Percentiles rank a stretch among this genome's conserved stretches.
Evolutionary conservation across 768 basidiomycete species (phyloP).

Genomic region (Boletellus ananas): DNA sequence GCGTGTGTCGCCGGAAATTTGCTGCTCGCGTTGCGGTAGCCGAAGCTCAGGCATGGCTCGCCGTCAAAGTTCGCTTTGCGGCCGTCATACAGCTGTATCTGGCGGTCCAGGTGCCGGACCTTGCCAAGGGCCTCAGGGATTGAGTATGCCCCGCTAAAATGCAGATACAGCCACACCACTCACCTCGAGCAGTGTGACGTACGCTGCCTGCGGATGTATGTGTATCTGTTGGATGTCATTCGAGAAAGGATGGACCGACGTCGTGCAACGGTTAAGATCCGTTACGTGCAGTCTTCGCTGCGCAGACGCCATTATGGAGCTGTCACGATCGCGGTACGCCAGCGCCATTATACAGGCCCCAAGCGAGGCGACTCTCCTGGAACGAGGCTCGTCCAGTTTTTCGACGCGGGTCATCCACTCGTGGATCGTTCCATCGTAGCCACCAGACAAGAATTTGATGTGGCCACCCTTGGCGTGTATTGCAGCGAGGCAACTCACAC

Average conservation of each 20-base stretch:
- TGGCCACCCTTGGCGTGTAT: conserved; percentile 27
- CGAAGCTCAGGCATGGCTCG: conserved; percentile 43
- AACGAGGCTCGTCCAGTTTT: conserved; percentile 21
- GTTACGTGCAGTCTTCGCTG: conserved; percentile 34
- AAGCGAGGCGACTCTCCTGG: conserved; percentile 30
- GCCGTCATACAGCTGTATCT: conserved; percentile 48
- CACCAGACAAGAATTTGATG: conserved; percentile 46
- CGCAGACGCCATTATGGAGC: conserved; percentile 35
- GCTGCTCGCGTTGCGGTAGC: conserved; percentile 32
- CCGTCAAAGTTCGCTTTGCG: conserved; percentile 38
- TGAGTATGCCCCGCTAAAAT: conserved; percentile 10
- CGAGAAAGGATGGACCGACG: conserved; percentile 31
- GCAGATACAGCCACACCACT: conserved; percentile 21
- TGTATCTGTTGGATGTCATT: conserved; percentile 44
- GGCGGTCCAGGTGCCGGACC: conserved; percentile 48
- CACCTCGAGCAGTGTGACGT: conserved; percentile 47
- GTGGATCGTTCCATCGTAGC: conserved; percentile 42
- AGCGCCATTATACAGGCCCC: conserved; percentile 34
- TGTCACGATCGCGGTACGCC: conserved; percentile 35
- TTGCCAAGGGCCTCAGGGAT: conserved; percentile 17
- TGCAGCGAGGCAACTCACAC: conserved; percentile 43
- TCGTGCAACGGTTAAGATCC: conserved; percentile 36
- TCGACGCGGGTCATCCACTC: conserved; percentile 35
- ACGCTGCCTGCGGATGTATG: conserved; percentile 40
- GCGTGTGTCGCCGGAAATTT: conserved; percentile 27